These are phyloP conservation scores for Pichia cephalocereana DNA, from an alignment of 805 yeast genomes.

Conservation along the genomic window DNA sequence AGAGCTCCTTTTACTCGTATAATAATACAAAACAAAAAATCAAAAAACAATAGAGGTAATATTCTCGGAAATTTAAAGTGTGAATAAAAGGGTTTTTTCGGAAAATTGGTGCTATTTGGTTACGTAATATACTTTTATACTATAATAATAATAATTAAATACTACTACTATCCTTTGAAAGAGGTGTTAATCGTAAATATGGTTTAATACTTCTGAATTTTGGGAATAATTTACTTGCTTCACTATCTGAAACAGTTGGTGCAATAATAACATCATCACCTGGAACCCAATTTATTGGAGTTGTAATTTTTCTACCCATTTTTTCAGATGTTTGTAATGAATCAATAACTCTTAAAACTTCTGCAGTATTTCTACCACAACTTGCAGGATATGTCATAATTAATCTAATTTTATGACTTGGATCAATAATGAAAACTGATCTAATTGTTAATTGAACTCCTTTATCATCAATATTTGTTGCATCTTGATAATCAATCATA, in stretches of 20 bases:
- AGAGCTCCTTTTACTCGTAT: too few relatives aligned
- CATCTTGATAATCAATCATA: slow-evolving; percentile 66
- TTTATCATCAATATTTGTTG: slow-evolving; percentile 54
- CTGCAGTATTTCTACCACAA: slow-evolving; percentile 70
- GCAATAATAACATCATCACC: slow-evolving; percentile 71
- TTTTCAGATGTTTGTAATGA: slow-evolving; percentile 58
- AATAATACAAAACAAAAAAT: too few relatives aligned
- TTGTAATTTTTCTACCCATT: slow-evolving; percentile 41
- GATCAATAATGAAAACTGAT: slow-evolving; percentile 66
- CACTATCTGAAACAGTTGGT: slow-evolving; percentile 51
- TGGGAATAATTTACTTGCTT: slow-evolving; percentile 53
- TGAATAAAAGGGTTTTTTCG: too few relatives aligned
- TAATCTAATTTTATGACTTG: slow-evolving; percentile 52
- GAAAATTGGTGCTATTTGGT: too few relatives aligned
- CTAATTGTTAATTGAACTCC: slow-evolving; percentile 62
- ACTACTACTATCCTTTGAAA: slow-evolving; percentile 7
- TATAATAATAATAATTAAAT: too few relatives aligned
- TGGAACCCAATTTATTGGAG: slow-evolving; percentile 63
- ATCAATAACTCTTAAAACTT: slow-evolving; percentile 60
- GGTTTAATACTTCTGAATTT: slow-evolving; percentile 53
- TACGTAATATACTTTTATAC: too few relatives aligned
- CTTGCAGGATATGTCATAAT: slow-evolving; percentile 64
- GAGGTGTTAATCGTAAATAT: slow-evolving; percentile 49
- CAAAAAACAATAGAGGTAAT: too few relatives aligned
- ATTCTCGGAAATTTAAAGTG: too few relatives aligned